phyloP scores from a whole-genome alignment of 495 filamentous ascomycete genomes.

The Xylaria curta region DNA sequence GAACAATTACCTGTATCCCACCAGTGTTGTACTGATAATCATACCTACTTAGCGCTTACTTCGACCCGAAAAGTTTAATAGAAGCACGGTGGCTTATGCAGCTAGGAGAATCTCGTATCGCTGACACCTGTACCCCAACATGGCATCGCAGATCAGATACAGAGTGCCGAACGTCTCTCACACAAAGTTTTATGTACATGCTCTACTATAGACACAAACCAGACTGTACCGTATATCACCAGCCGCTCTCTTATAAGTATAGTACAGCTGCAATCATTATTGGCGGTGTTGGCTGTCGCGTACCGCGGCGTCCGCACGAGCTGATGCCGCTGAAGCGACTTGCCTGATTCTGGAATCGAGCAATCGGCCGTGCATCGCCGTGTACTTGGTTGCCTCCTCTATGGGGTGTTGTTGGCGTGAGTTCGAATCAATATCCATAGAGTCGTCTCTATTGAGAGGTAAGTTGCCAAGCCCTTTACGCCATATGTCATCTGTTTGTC shows the following conservation, averaged over 20 bases:
- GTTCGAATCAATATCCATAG: conserved; percentile 37
- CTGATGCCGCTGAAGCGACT: conserved; percentile 40
- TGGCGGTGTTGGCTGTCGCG: conserved; percentile 34
- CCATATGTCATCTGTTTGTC: conserved; percentile 39
- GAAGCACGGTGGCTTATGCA: neutral
- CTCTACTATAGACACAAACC: neutral
- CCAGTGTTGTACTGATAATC: neutral
- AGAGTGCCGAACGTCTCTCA: neutral
- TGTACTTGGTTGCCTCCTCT: conserved; percentile 30
- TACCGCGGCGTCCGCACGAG: conserved; percentile 40
- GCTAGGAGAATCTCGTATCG: neutral
- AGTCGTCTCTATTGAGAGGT: conserved; percentile 30
- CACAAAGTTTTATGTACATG: conserved; percentile 18
- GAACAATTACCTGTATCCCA: neutral
- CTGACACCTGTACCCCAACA: neutral
- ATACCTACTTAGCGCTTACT: neutral
- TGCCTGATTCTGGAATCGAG: conserved; percentile 39
- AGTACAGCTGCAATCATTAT: conserved; percentile 24
- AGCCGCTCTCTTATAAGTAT: neutral
- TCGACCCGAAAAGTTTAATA: neutral
- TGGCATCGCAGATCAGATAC: neutral
- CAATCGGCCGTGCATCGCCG: conserved; percentile 7
- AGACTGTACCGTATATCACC: neutral
- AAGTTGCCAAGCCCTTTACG: conserved; percentile 35
- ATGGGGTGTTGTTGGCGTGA: conserved; percentile 33